Conservation (phyloP, 108 stramenopile genomes). For the Skeletonema menzelii region DNA sequence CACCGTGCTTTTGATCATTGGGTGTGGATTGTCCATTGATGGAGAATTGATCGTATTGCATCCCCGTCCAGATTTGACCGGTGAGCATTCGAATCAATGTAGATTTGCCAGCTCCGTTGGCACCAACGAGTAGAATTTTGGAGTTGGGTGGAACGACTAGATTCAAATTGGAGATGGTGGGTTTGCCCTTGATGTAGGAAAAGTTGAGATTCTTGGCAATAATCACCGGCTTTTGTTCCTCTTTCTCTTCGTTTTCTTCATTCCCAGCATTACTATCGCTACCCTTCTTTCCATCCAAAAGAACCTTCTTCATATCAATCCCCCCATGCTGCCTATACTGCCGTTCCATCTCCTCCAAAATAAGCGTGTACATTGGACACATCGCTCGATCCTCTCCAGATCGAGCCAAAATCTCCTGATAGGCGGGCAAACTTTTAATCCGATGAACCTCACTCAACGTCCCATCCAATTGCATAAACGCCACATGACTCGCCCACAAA, state of each 20-base stretch:
- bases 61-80: slow-evolving; percentile 52
- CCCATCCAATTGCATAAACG: slow-evolving; percentile 48
- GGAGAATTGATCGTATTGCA: slow-evolving; percentile 27
- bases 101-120: slow-evolving; percentile 91
- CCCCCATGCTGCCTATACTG: slow-evolving; percentile 23
- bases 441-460: slow-evolving; percentile 29
- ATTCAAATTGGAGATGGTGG: slow-evolving; percentile 65
- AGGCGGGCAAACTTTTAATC: slow-evolving; percentile 24
- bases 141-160: slow-evolving; percentile 70
- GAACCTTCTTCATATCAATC: not conserved
- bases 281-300: not conserved
- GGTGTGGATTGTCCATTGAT: slow-evolving; percentile 15
- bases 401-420: slow-evolving; percentile 42
- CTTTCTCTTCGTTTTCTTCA: not conserved
- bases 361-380: slow-evolving; percentile 54
- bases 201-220: slow-evolving; percentile 58
- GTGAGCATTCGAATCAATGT: slow-evolving; percentile 91
- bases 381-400: slow-evolving; percentile 33
- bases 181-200: slow-evolving; percentile 56
- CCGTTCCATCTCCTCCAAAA: slow-evolving; percentile 46
- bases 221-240: not conserved
- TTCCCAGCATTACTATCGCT: too few species aligned
- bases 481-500: slow-evolving; percentile 54
- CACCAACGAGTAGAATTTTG: slow-evolving; percentile 85
- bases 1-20: slow-evolving; percentile 48